These are phyloP conservation scores for Uncinocarpus reesii DNA, from an alignment of 2,329 filamentous ascomycete genomes.

Conservation along the genomic window DNA sequence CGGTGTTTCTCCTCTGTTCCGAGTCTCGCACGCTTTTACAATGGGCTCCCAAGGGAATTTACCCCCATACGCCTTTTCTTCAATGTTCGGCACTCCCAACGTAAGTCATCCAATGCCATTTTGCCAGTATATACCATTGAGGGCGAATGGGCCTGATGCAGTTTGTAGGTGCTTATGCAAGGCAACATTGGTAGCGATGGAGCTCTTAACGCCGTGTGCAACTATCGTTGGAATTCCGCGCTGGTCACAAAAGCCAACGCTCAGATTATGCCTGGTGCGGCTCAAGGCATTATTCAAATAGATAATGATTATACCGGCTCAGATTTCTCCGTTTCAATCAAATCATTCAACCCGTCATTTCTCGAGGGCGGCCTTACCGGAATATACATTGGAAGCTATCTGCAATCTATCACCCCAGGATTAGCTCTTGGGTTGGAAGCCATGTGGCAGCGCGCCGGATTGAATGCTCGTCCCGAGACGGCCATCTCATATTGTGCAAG, in stretches of 20 bases:
- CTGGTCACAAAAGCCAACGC: constrained; percentile 80
- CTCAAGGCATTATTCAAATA: constrained; percentile 80
- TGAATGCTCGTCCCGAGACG: constrained; percentile 81
- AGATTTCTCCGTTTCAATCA: constrained; percentile 88
- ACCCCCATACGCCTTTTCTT: constrained; percentile 90
- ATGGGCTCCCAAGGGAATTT: constrained; percentile 74
- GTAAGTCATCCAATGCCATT: constrained; percentile 43
- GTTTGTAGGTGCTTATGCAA: constrained; percentile 75
- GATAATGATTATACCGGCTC: constrained; percentile 91
- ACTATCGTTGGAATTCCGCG: constrained; percentile 74
- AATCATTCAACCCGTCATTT: constrained; percentile 88
- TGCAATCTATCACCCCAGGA: constrained; percentile 81
- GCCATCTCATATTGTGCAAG: constrained; percentile 79
- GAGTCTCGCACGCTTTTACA: constrained; percentile 92
- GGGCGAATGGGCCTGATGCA: background rate
- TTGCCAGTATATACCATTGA: background rate
- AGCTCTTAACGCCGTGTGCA: constrained; percentile 75
- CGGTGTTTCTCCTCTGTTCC: constrained; percentile 86
- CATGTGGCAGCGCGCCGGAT: constrained; percentile 80
- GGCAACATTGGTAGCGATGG: constrained; percentile 91
- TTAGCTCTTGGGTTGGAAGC: constrained; percentile 83
- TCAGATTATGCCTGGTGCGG: constrained; percentile 66
- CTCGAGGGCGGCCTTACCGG: constrained; percentile 88
- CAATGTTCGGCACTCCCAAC: constrained; percentile 85
- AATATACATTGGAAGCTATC: constrained; percentile 90